Evolutionary conservation across 805 yeast genomes (phyloP), one percentile per base, ranked within the genome.

Genomic region (Candida jianshihensis): DNA sequence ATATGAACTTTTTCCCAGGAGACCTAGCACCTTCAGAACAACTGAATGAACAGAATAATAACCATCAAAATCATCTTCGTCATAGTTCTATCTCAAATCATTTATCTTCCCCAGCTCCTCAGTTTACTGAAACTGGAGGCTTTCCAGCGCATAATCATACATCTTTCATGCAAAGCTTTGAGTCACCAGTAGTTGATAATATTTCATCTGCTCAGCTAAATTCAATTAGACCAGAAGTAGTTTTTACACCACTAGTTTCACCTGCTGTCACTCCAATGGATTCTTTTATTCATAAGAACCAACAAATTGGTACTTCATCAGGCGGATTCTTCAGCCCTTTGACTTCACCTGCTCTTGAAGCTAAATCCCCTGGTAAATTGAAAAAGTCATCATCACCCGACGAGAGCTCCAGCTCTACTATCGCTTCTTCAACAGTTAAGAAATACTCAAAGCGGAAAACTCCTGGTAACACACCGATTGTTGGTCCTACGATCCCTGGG

Each of bases 221-320:
- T 11, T 46, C 53, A 10, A 66, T 74, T 2, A 59, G 76, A 30
- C 77, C 81, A 1, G 80, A 75, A 41, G 74, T 73, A 34, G 73
- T 73, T 5, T 83, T 80, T 57, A 83, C 92, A 1, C 92, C 94
- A 1, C 64, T 83, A 41, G 73, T 80, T 2, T 80, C 89, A 2
- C 94, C 94, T 0, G 79, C 83, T 9, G 81, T 77, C 13, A 75
- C 87, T 3, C 87, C 87, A 1, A 48, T 70, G 48, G 86, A 61
- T 21, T 39, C 52, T 9, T 31, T 44, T 37, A 37, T 42, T 15
- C 42, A 41, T 19, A 39, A 36, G 11, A 40, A 38, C 26, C 29
- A 26, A 8, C 29, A 26, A 6, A 6, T 26, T 5, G 29, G 29
- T 26, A 41, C 37, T 17, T 36, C 42, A 12, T 43, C 39, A 11